Evolutionary conservation across 2,329 filamentous ascomycete species (phyloP).

Genomic region (Fusarium phyllophilum): DNA sequence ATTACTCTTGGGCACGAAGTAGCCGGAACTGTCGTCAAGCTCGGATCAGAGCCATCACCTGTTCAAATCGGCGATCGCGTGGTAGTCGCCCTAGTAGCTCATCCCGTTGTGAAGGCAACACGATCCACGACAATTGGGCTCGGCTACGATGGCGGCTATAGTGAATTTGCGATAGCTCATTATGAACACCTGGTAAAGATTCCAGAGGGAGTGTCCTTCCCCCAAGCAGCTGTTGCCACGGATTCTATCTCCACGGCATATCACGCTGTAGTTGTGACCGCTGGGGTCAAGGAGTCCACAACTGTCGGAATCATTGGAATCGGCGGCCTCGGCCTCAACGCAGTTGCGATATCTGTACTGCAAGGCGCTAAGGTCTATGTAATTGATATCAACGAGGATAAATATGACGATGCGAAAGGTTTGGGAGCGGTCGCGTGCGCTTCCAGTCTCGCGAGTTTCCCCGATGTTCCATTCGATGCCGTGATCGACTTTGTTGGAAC

Average conservation of each 20-base stretch:
- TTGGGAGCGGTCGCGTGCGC: neutral
- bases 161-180: neutral
- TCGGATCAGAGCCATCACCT: neutral
- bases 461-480: neutral
- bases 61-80: neutral
- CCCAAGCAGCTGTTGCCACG: neutral
- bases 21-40: neutral
- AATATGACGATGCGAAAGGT: neutral
- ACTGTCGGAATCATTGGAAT: neutral
- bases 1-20: neutral
- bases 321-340: neutral
- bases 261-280: neutral
- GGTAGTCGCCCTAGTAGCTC: neutral
- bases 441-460: accelerated
- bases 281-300: neutral
- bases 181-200: neutral
- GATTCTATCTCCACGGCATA: neutral
- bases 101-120: neutral
- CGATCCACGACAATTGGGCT: neutral
- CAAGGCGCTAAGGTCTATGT: neutral
- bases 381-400: neutral
- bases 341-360: neutral
- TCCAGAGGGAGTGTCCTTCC: neutral
- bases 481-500: neutral
- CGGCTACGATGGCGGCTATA: neutral